phyloP scores from a whole-genome alignment of 1,284 basidiomycete species.

The Prillingera fragicola region DNA sequence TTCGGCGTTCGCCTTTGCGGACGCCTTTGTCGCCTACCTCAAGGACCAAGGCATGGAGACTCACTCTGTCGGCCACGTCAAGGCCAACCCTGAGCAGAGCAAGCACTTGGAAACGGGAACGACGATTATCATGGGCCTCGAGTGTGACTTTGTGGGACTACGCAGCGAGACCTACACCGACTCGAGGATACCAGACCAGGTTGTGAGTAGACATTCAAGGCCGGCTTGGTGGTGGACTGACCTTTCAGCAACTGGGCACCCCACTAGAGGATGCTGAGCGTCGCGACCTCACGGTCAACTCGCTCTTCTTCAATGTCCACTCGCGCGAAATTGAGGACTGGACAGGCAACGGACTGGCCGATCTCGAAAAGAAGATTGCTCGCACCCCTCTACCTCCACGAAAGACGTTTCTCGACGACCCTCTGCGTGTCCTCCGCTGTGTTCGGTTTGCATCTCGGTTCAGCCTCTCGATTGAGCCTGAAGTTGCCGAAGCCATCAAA shows the following conservation, averaged over 20 bases:
- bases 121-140: conserved; percentile 74
- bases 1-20: conserved; percentile 86
- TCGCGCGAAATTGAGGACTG: conserved; percentile 81
- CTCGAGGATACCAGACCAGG: conserved; percentile 81
- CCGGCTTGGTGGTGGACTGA: background rate
- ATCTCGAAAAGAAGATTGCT: conserved; percentile 72
- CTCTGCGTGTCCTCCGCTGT: conserved; percentile 82
- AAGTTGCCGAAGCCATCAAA: conserved; percentile 62
- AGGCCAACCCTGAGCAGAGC: conserved; percentile 92
- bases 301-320: conserved; percentile 95
- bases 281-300: conserved; percentile 92
- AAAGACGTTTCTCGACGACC: conserved; percentile 92
- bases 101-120: conserved; percentile 97
- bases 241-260: conserved; percentile 77
- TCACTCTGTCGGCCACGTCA: conserved; percentile 68
- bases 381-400: conserved; percentile 82
- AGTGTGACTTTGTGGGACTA: conserved; percentile 92
- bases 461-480: conserved; percentile 71
- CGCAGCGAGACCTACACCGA: conserved; percentile 86
- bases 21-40: conserved; percentile 67
- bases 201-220: conserved; percentile 54
- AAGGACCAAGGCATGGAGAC: conserved; percentile 55
- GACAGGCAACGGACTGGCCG: conserved; percentile 76
- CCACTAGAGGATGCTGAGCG: conserved; percentile 85
- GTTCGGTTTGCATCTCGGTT: conserved; percentile 88